Base-by-base conservation (phyloP, 495 filamentous ascomycete genomes). In the Melanomma pulvis-pyrius region DNA sequence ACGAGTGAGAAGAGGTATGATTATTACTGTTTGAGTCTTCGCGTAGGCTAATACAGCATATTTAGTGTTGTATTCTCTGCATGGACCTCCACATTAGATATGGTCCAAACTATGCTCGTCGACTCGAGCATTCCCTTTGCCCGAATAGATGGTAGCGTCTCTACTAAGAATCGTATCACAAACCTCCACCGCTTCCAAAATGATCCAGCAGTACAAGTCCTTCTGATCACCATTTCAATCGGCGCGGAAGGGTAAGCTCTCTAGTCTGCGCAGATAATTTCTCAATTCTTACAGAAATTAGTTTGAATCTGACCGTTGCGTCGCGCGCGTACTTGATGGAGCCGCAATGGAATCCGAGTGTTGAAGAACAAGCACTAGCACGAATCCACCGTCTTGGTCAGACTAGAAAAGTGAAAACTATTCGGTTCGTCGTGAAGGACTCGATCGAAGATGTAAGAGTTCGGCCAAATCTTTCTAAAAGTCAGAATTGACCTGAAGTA, bases 401-500 rank as follows among this genome's bases (percentile, higher is more conserved):
- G 30, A 7, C 5, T 1, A 39, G 28, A 22, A 12, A 39, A 17
- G 39, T 50, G 2, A 60, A 12, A 8, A 60, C 57, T 9, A 7
- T 60, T 3, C 57, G 57, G 4, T 49, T 46, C 28, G 22, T 60
- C 21, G 41, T 60, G 12, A 11, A 39, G 26, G 57, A 41, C 44
- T 60, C 57, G 25, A 60, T 60, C 24, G 39, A 60, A 25, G 57
- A 60, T 21, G n/a, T n/a, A n/a, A n/a, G n/a, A n/a, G n/a, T n/a
- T n/a, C n/a, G n/a, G n/a, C n/a, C n/a, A n/a, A n/a, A n/a, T n/a
- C n/a, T n/a, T n/a, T n/a, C n/a, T n/a, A n/a, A n/a, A n/a, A n/a
- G n/a, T n/a, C n/a, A n/a, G n/a, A n/a, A n/a, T n/a, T n/a, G n/a
- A n/a, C n/a, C n/a, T n/a, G n/a, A n/a, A n/a, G n/a, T n/a, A n/a